phyloP scores from a whole-genome alignment of 75 land plant genomes.

The Isoetes taiwanensis region DNA sequence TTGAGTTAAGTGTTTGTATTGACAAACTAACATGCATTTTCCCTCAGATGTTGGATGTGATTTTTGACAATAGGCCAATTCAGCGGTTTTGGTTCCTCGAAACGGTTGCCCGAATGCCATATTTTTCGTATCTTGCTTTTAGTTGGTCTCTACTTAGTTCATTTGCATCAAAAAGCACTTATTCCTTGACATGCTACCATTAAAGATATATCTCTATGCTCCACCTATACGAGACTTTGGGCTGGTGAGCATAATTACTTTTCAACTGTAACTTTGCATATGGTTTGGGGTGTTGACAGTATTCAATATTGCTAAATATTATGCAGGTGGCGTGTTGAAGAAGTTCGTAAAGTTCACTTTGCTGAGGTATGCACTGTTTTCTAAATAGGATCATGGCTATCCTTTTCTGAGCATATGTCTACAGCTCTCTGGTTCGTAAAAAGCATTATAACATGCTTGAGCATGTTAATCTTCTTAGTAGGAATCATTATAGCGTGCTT shows the following conservation, averaged over 20 bases:
- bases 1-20: too few species aligned
- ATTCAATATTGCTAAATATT: not conserved
- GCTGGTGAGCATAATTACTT: conserved; percentile 18
- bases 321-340: conserved; percentile 32
- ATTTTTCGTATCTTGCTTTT: conserved; percentile 26
- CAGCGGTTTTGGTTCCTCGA: conserved; percentile 38
- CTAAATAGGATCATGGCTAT: not conserved
- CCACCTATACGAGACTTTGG: conserved; percentile 35
- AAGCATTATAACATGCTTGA: not conserved
- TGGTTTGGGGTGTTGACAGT: too few species aligned
- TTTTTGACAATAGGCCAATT: conserved; percentile 28
- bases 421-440: not conserved
- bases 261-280: not conserved
- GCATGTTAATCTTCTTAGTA: too few species aligned
- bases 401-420: not conserved
- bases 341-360: conserved; percentile 36
- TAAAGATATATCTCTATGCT: conserved; percentile 34
- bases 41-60: conserved; percentile 37
- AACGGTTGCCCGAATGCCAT: conserved; percentile 36
- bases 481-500: too few species aligned
- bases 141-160: not conserved
- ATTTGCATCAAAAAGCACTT: not conserved
- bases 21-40: too few species aligned
- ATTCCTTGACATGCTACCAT: not conserved
- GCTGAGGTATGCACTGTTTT: conserved; percentile 24